Evolutionary conservation across 2,329 filamentous ascomycete genomes (phyloP), one percentile per base, ranked within the genome.

Genomic region (Didymella pomorum): DNA sequence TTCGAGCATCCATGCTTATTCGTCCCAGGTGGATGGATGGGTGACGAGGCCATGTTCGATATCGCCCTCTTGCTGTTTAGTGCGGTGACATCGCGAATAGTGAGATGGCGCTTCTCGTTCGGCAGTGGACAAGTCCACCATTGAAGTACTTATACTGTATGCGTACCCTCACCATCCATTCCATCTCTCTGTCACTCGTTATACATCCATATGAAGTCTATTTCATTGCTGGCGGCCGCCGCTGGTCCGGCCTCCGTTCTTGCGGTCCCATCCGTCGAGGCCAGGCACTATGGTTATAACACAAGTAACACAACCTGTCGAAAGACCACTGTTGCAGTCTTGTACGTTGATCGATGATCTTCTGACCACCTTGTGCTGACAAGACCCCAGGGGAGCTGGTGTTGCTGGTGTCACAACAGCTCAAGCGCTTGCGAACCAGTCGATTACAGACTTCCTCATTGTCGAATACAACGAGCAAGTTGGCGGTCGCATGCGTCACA

Each of bases 381-480:
- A 39, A 6, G 4, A 16, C n/a, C 11, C 2, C 25, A 74, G 71
- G 35, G 87, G 87, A 31, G 87, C 83, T 14, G 87, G 87, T 12
- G 83, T 87, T 52, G 82, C 87, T 1, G 87, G 87, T 6, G 85
- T 89, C 39, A 85, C 87, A 12, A 86, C 87, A 14, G 87, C 87
- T 21, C 86, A 90, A 80, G 81, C 87, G 3, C 72, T 90, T 6
- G 74, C 80, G 4, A 88, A 90, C 52, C 81, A 82, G 2, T 88
- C 86, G 0, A 77, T 90, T 6, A 76, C 80, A 0, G 87, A 90
- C 58, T 90, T 90, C 58, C 52, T 90, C 8, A 86, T 90, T 45
- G 72, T 90, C 2, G 88, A 90, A 60, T 85, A 86, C 59, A 86
- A 87, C 12, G 79, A 83, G 58, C 80, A 83, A 12, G 83, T 90